Conservation (phyloP, 2,329 filamentous ascomycete species). For the Neospermospora avenae region DNA sequence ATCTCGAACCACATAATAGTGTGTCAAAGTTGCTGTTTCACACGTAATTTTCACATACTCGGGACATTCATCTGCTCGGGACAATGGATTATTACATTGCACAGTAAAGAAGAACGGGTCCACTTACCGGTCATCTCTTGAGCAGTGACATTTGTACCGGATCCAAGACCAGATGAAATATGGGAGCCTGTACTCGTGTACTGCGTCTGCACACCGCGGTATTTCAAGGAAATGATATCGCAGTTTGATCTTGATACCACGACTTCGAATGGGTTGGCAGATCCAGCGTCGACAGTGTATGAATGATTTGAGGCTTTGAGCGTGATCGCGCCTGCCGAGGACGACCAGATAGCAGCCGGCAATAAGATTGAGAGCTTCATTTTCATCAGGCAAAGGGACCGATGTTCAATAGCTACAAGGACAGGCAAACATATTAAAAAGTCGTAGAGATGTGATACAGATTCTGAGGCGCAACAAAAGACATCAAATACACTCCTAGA, state of each 20-base stretch:
- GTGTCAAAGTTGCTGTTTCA: conserved; percentile 56
- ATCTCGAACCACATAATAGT: conserved; percentile 59
- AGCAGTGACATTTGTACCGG: conserved; percentile 47
- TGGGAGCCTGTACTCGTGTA: conserved; percentile 50
- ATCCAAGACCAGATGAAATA: conserved; percentile 56
- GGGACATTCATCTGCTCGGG: conserved; percentile 6
- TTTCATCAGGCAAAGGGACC: not conserved
- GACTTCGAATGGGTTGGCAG: conserved; percentile 47
- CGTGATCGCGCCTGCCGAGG: conserved; percentile 41
- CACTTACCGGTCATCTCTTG: conserved; percentile 14
- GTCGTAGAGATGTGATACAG: not conserved
- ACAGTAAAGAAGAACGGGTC: not conserved
- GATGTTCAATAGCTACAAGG: not conserved
- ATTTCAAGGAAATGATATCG: conserved; percentile 62
- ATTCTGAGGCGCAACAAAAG: not conserved
- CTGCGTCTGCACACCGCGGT: conserved; percentile 57
- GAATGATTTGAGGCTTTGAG: conserved; percentile 40
- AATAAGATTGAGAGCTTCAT: conserved; percentile 16
- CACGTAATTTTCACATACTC: conserved; percentile 60
- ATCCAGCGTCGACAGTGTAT: conserved; percentile 48
- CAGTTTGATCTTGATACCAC: conserved; percentile 52
- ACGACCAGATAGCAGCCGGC: conserved; percentile 16
- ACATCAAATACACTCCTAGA: not conserved
- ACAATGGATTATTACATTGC: not conserved
- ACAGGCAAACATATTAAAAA: not conserved